Evolutionary conservation across 2,329 filamentous ascomycete genomes (phyloP).

Genomic region (Pyricularia grisea): DNA sequence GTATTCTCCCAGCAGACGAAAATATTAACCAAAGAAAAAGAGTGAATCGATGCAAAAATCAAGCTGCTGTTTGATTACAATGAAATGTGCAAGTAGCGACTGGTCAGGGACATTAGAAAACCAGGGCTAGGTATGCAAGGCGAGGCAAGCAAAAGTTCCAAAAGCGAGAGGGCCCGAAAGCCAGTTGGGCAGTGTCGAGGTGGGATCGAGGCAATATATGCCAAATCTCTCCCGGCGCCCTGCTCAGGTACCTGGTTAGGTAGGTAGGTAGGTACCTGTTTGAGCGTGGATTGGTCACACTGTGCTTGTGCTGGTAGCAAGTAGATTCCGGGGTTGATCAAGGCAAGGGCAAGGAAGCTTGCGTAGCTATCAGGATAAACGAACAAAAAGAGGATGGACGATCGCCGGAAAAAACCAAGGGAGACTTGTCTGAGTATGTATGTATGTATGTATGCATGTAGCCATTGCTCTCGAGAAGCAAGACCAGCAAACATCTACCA

Average conservation of each 20-base stretch:
- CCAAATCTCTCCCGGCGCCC: background rate
- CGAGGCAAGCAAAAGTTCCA: background rate
- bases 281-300: background rate
- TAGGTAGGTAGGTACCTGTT: background rate
- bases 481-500: background rate
- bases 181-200: background rate
- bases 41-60: background rate
- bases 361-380: background rate
- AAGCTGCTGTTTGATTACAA: background rate
- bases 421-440: background rate
- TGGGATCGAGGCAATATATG: background rate
- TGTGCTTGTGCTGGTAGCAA: background rate
- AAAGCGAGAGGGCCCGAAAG: background rate
- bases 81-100: background rate
- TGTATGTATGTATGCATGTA: too few species aligned
- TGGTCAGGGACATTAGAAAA: background rate
- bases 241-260: background rate
- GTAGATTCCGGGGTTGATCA: background rate
- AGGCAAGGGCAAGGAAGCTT: background rate
- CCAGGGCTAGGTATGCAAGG: background rate
- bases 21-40: background rate
- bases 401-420: background rate
- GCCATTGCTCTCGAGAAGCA: background rate
- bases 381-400: background rate
- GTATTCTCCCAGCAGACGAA: too few species aligned